Base-by-base conservation (phyloP, 805 yeast genomes). In the Saccharomyces eubayanus region DNA sequence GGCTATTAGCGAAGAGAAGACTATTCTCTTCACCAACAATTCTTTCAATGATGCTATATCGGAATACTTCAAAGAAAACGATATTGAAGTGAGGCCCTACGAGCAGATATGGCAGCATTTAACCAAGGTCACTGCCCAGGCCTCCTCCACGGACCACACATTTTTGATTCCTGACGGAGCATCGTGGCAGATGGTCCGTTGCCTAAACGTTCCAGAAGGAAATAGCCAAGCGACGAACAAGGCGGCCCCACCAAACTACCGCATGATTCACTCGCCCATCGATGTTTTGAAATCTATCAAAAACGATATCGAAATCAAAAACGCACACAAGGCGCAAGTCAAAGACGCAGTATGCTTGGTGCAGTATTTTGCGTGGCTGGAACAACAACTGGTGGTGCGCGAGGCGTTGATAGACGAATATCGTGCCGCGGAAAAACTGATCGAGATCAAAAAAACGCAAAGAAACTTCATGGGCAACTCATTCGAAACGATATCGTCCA, bases 341-440 rank as follows among this genome's bases (percentile, higher is more conserved):
- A 85, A 85, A 62, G 98, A 95, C 69, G 94, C 95, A 1, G 76
- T 85, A 45, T 90, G 94, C 0, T 73, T 89, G 30, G 77, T 82
- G 27, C 78, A 86, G 55, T 89, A 83, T 59, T 79, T 87, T 56
- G 80, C 96, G 0, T 94, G 98, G 97, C 72, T 92, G 28, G 89
- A 89, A 59, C 72, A 79, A 50, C 77, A 81, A 57, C 66, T 88
- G 31, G 65, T 70, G 40, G 62, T 62, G 50, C 63, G 70, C 40
- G 74, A 72, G 27, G 63, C 69, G n/a, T 57, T 76, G 51, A 65
- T 87, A 28, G 81, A 80, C 60, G 95, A 87, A 67, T 81, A 76
- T 63, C 80, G 77, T 41, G 92, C 89, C 0, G 84, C 84, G 2
- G 74, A 76, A 59, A 81, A 84, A 61, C 75, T 85, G 28, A 74